Evolutionary conservation across 2,329 filamentous ascomycete genomes (phyloP).

Genomic region (Xylaria sp.): DNA sequence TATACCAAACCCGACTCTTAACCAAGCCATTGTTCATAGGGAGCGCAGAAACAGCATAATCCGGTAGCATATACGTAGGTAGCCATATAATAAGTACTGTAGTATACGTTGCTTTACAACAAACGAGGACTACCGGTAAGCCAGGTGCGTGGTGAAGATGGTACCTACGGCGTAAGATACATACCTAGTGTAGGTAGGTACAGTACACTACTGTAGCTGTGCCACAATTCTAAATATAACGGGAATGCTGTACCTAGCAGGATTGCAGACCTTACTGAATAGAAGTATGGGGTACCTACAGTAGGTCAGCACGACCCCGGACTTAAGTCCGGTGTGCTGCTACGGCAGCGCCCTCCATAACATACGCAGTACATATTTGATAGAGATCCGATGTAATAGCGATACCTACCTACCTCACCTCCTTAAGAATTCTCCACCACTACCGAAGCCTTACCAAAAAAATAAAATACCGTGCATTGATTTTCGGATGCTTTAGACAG

Average conservation of each 20-base stretch:
- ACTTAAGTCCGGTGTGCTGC: neutral
- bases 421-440: neutral
- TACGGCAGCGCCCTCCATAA: no score
- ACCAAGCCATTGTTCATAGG: neutral
- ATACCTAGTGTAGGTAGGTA: no score
- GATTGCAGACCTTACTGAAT: neutral
- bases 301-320: neutral
- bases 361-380: no score
- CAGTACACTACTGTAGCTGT: neutral
- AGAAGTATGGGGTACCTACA: neutral
- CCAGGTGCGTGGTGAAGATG: neutral
- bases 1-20: neutral
- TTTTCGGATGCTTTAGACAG: neutral
- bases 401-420: neutral
- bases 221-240: slow-evolving; percentile 32
- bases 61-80: neutral
- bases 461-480: slow-evolving; percentile 8
- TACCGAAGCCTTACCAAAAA: neutral
- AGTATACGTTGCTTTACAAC: neutral
- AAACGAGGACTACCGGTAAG: neutral
- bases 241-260: neutral
- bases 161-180: neutral
- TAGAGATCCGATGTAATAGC: neutral
- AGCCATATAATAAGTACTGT: neutral
- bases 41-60: neutral